A percentile compares a stretch with the other conserved stretches of the same genome.
Evolutionary conservation across 345 rosid species (phyloP).

Genomic region (Melastoma malabathricum): DNA sequence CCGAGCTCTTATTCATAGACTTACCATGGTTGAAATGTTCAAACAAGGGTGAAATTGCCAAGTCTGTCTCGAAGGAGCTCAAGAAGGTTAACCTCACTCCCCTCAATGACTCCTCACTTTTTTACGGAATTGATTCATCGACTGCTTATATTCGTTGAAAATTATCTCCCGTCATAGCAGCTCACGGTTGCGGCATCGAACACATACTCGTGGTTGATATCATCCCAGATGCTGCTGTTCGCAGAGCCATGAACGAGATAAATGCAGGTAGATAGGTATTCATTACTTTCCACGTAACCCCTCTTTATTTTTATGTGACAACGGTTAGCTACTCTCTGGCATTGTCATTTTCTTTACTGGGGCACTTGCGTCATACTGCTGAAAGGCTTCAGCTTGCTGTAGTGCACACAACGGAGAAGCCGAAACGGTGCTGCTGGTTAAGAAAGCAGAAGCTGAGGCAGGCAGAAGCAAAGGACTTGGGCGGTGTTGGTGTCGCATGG

Average conservation of each 20-base stretch:
- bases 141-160: slow-evolving; percentile 2
- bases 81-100: slow-evolving; percentile 45
- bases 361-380: slow-evolving; percentile 31
- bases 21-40: slow-evolving; percentile 77
- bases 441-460: slow-evolving; percentile 96
- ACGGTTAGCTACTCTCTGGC: too few relatives aligned
- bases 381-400: slow-evolving; percentile 97
- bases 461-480: slow-evolving; percentile 88
- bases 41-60: slow-evolving; percentile 98
- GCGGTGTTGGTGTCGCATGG: slow-evolving; percentile 94
- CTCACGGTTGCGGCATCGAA: slow-evolving; percentile 92
- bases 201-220: slow-evolving; percentile 97
- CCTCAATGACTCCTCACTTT: too few relatives aligned
- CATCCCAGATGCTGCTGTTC: slow-evolving; percentile 78
- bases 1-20: slow-evolving; percentile 86
- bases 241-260: slow-evolving; percentile 96
- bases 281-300: not conserved
- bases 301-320: not conserved
- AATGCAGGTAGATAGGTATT: slow-evolving; percentile 75
- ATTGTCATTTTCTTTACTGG: not conserved
- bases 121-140: too few relatives aligned
- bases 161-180: slow-evolving; percentile 67
- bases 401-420: slow-evolving; percentile 99
- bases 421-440: slow-evolving; percentile 76
- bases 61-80: slow-evolving; percentile 84